Base-by-base conservation (phyloP, 768 basidiomycete species). In the Mycena amicta region DNA sequence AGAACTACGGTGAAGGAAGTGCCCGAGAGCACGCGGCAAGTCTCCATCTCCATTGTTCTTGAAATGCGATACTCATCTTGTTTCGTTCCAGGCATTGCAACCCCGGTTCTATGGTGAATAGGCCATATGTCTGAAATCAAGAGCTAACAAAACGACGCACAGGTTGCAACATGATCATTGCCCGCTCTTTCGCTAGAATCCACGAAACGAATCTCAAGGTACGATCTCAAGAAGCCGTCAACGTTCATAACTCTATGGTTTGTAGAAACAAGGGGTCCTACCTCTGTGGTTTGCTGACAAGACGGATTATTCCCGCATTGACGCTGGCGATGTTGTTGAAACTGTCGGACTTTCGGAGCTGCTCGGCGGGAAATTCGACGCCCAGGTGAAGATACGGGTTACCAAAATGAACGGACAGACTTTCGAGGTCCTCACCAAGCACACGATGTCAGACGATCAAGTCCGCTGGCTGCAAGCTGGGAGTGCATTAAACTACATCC, bases 171-270 rank as follows among this genome's bases (percentile, higher is more conserved):
- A 77, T 94, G 78, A 95, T 98, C 65, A 71, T 97, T 56, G 94
- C 94, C 0, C 81, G 94, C 22, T 98, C 95, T 2, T 98, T 99
- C 68, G 97, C 97, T 63, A 89, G 97, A 51, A 99, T 99, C 51
- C 97, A 99, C 70, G 97, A 98, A 77, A 96, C 95, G 5, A 98
- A 98, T 72, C 75, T 98, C 57, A 97, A 97, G 80, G 93, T 90
- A 61, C 37, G 53, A 41, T 11, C 40, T 12, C 5, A 28, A 20
- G 27, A 13, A 30, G 4, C 41, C 16, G 55, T 23, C 45, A 37
- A 8, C 18, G 33, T 11, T 43, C 25, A 57, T 62, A 41, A 57
- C 59, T 59, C 27, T 65, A 52, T 45, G 22, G 57, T 27, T 30
- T 68, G 23, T 70, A 95, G 92, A 99, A 99, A 85, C 97, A 99